Conservation (phyloP, 1,284 basidiomycete genomes). For the Serendipita sp. region DNA sequence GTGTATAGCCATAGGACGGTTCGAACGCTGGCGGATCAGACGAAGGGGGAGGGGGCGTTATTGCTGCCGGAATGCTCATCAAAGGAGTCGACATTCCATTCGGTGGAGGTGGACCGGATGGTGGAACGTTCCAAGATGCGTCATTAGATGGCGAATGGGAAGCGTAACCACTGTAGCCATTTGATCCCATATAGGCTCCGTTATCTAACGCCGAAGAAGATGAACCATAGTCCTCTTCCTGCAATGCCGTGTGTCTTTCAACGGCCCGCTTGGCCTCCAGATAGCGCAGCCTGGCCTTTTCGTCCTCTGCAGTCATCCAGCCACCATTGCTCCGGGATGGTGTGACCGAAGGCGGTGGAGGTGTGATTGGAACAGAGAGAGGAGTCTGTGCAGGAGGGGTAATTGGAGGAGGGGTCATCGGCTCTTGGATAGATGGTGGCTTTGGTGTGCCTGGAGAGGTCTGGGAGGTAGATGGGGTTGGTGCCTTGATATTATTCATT, state of each 20-base stretch:
- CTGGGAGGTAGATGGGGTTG: slow-evolving; percentile 2
- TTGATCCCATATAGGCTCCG: background rate
- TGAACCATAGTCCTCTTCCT: slow-evolving; percentile 4
- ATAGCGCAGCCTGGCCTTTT: slow-evolving; percentile 54
- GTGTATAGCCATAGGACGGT: slow-evolving; percentile 3
- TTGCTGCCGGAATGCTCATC: background rate
- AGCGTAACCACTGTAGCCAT: background rate
- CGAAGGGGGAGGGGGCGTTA: slow-evolving; percentile 23
- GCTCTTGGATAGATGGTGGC: background rate
- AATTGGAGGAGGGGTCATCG: slow-evolving; percentile 1
- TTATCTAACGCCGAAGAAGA: background rate
- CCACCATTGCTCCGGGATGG: background rate
- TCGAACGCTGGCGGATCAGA: slow-evolving; percentile 1
- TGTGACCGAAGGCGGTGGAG: slow-evolving; percentile 7
- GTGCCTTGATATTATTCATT: background rate
- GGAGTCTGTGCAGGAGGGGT: slow-evolving; percentile 5
- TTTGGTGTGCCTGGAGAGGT: background rate
- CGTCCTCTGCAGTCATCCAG: slow-evolving; percentile 28
- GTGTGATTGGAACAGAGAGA: slow-evolving; percentile 3
- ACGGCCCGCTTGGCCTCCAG: slow-evolving; percentile 58
- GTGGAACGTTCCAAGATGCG: background rate
- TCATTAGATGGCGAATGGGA: slow-evolving; percentile 5
- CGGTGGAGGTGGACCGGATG: slow-evolving; percentile 14
- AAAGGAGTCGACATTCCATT: background rate
- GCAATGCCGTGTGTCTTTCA: slow-evolving; percentile 25